Base-by-base conservation (phyloP, 164 flowering plant genomes). In the Paratinospora sagittata region DNA sequence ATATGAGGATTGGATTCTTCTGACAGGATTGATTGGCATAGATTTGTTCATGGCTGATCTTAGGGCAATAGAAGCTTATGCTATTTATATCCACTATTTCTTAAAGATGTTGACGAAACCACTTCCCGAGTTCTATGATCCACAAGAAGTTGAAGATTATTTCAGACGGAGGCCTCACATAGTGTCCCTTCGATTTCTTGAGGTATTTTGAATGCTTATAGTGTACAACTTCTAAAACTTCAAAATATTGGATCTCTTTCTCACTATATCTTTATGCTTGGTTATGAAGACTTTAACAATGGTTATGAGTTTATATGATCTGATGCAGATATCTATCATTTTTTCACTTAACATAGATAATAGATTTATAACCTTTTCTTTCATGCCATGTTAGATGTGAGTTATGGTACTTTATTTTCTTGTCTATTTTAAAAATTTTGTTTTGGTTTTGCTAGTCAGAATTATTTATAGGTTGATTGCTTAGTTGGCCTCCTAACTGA, bases 41-140 rank as follows among this genome's bases (percentile, higher is more conserved):
- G 97, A 95, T 76, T 80, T 95, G 78, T 43, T 95, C 24, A 74
- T 88, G 87, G 97, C 97, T 76, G 97, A 95, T 82, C 81, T 92
- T 62, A 86, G 88, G 72, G 97, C 97, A 45, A 78, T 95, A 77
- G 91, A 89, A 79, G 88, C 87, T 8, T 95, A 92, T 78, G 85
- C 76, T 69, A 26, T 26, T 74, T 92, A 89, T 76, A 80, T 82
- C 19, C 86, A 84, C 66, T 78, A 72, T 79, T 73, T 81, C 12
- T 73, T 88, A 16, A 89, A 83, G 79, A 72, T 79, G 67, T 91
- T 94, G 97, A 85, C 96, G 9, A 88, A 78, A 84, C 99, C 99
- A 74, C 93, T 95, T 78, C 99, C 97, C 49, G 99, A 95, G 80
- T 76, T 70, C 43, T 95, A 95, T 79, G 89, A 92, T 78, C 88